Percentiles rank a stretch among this genome's conserved stretches.
phyloP scores from a whole-genome alignment of 345 rosid genomes.

The Rhizophora mangle region DNA sequence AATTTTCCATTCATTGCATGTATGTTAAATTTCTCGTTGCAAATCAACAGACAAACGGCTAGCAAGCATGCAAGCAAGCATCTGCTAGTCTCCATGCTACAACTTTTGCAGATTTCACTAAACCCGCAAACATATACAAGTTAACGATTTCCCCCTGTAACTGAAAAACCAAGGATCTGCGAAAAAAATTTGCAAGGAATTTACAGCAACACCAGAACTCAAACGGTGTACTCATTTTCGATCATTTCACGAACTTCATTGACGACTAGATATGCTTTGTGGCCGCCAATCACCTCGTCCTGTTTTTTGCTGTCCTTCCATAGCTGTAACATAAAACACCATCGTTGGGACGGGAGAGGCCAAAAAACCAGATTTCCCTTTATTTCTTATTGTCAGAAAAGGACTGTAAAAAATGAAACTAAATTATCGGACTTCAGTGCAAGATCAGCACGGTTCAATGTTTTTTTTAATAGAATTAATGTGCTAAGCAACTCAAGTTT shows the following conservation, averaged over 20 bases:
- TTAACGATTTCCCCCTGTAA: no score
- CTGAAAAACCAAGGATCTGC: no score
- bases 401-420: neutral
- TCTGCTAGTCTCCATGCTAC: no score
- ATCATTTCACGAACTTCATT: constrained; percentile 74
- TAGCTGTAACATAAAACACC: constrained; percentile 37
- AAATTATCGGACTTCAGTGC: neutral
- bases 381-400: neutral
- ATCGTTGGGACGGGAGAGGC: neutral
- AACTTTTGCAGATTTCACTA: no score
- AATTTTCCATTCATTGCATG: no score
- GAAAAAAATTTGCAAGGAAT: no score
- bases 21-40: no score
- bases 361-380: no score
- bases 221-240: constrained; percentile 38
- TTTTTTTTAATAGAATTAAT: neutral
- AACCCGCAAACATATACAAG: no score
- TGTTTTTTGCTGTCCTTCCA: constrained; percentile 82
- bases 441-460: neutral
- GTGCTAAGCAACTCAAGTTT: neutral
- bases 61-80: no score
- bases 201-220: neutral
- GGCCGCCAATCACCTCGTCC: constrained; percentile 80
- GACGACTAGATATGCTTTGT: constrained; percentile 70
- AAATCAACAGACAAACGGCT: no score